Evolutionary conservation across 2,329 filamentous ascomycete species (phyloP), one percentile per base, ranked within the genome.

Genomic region (Epicoccum sorghinum): DNA sequence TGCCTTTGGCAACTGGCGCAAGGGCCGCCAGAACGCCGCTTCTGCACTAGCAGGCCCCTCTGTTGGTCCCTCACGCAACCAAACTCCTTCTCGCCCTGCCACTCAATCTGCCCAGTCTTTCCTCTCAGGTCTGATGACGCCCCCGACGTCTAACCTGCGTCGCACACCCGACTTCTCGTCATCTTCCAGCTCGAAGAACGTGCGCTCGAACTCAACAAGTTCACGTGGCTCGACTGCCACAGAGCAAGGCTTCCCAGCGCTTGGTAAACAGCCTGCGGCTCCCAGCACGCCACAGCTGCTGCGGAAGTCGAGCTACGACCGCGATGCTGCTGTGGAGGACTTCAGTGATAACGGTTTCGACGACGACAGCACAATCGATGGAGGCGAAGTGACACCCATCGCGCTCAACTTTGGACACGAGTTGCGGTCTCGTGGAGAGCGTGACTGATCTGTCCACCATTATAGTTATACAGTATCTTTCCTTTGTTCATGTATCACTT

Each of bases 1-100:
- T n/a, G 93, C 92, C n/a, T 96, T 93, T 86, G 93, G 91, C 41
- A 96, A 89, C 74, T 97, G 93, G 93, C 88, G 93, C 47, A 93
- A 89, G 71, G 85, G 83, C 23, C 76, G 78, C 58, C 76, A 78
- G 37, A 76, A 73, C 53, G 74, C 73, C 22, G 66, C 86, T 38
- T 79, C 85, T 46, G 76, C 80, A 10, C 68, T 75, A n/a, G 67
- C 65, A 41, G 66, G 67, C 8, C 59, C 47, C 10, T 63, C 77
- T 72, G 54, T 55, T 57, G 63, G 57, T 52, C 51, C 51, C n/a
- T 68, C 66, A 9, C 67, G 69, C 39, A 69, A 59, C 45, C 69
- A 72, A 35, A 72, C 72, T 2, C 72, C 72, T 1, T 72, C 69
- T 7, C 70, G 72, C 32, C 42, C 61, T 38, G 82, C 78, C 33